These are phyloP conservation scores for Aspergillus sp. DNA, from an alignment of 2,329 filamentous ascomycete genomes.

Conservation along the genomic window DNA sequence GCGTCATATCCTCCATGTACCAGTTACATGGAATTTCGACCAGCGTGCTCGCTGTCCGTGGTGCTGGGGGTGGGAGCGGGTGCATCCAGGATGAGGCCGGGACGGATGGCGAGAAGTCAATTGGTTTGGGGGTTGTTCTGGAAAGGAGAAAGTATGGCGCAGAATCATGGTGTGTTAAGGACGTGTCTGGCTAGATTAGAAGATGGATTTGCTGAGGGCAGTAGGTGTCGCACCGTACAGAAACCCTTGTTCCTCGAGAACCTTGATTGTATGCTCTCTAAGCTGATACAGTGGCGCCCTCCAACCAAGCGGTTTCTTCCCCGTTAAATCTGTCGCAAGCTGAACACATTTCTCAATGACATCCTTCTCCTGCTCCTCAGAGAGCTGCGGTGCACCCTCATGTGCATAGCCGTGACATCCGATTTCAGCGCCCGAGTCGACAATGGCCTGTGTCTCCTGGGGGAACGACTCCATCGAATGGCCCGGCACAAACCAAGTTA, in stretches of 20 bases:
- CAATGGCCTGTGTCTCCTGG: conserved; percentile 49
- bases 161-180: conserved; percentile 44
- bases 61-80: conserved; percentile 30
- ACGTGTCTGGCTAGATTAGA: conserved; percentile 31
- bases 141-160: conserved; percentile 41
- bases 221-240: conserved; percentile 34
- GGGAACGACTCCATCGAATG: conserved; percentile 61
- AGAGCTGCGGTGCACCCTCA: conserved; percentile 70
- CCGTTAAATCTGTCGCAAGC: conserved; percentile 68
- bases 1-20: conserved; percentile 50
- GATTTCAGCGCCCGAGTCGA: conserved; percentile 55
- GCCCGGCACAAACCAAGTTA: conserved; percentile 62
- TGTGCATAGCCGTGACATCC: conserved; percentile 63
- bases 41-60: conserved; percentile 29
- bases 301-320: conserved; percentile 61
- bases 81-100: conserved; percentile 48
- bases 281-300: conserved; percentile 41
- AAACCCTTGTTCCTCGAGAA: conserved; percentile 43
- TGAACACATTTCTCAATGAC: conserved; percentile 73
- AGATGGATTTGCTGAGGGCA: neutral
- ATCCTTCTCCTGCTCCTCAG: conserved; percentile 68
- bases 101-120: conserved; percentile 44
- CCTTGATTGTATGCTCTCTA: conserved; percentile 39
- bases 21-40: conserved; percentile 47
- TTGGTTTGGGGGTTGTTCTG: conserved; percentile 36